phyloP scores from a whole-genome alignment of 768 basidiomycete species.

The Epithele typhae region DNA sequence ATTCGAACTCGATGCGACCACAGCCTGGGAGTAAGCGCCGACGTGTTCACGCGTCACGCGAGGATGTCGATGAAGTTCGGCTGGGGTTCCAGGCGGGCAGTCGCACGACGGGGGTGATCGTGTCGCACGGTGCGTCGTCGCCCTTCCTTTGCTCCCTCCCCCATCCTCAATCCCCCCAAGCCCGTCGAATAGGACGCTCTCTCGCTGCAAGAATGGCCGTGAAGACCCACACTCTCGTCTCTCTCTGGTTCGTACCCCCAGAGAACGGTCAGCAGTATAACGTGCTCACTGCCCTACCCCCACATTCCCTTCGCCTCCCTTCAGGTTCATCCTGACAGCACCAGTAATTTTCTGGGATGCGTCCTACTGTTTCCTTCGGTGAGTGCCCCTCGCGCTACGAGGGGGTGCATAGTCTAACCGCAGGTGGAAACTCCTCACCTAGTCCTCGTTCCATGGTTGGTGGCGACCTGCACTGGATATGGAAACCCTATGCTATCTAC shows the following conservation, averaged over 20 bases:
- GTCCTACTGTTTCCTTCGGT: conserved; percentile 80
- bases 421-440: neutral
- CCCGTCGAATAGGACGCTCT: conserved; percentile 4
- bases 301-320: too few relatives aligned
- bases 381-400: conserved; percentile 14
- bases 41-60: conserved; percentile 1
- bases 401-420: neutral
- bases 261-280: too few relatives aligned
- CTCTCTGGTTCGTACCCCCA: conserved; percentile 24
- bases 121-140: conserved; percentile 13
- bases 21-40: neutral
- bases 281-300: too few relatives aligned
- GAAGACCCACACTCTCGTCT: conserved; percentile 22
- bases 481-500: conserved; percentile 79
- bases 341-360: conserved; percentile 78
- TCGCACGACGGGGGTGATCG: conserved; percentile 1
- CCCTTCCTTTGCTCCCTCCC: neutral
- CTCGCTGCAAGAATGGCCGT: conserved; percentile 17
- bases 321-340: conserved; percentile 58
- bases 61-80: neutral
- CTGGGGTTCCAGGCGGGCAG: too few relatives aligned
- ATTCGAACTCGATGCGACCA: neutral
- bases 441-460: conserved; percentile 86
- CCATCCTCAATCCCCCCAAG: conserved; percentile 1
- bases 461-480: conserved; percentile 90